Evolutionary conservation across 495 filamentous ascomycete species (phyloP), one percentile per base, ranked within the genome.

Genomic region (Clavariopsis aquatica): DNA sequence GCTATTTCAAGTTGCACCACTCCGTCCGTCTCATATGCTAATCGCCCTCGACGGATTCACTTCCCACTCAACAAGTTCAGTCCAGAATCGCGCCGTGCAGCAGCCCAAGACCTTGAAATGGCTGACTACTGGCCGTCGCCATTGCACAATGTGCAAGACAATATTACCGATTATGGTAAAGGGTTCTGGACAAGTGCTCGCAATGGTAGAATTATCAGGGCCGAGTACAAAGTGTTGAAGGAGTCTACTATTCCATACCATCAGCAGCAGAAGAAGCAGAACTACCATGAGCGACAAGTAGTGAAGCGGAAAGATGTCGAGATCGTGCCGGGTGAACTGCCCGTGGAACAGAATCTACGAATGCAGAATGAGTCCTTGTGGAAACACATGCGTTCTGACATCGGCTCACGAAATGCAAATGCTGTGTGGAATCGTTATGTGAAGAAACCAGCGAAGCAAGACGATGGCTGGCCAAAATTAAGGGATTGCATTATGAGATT

Each of bases 161-260:
- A 49, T n/a, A 49, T 49, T 19, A 49, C 45, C 45, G 45, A 49
- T n/a, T 49, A 49, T n/a, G 8, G 45, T n/a, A 23, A n/a, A 23
- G 5, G 6, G 15, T n/a, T n/a, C 15, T 49, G 45, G 45, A 19
- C 6, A 5, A n/a, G 8, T 7, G 15, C 22, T 23, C 17, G 7
- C 15, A 7, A 49, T 7, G 7, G 20, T 5, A n/a, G 45, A 23
- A n/a, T 49, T n/a, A n/a, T n/a, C n/a, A n/a, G n/a, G n/a, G n/a
- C n/a, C n/a, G n/a, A n/a, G n/a, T n/a, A n/a, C n/a, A n/a, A n/a
- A n/a, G n/a, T n/a, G n/a, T n/a, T n/a, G n/a, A n/a, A n/a, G n/a
- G n/a, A n/a, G n/a, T n/a, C n/a, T n/a, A n/a, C n/a, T n/a, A n/a
- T n/a, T n/a, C n/a, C n/a, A n/a, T n/a, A n/a, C n/a, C n/a, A n/a